These are phyloP conservation scores for Clonostachys chloroleuca DNA, from an alignment of 2,329 filamentous ascomycete genomes.

Conservation along the genomic window DNA sequence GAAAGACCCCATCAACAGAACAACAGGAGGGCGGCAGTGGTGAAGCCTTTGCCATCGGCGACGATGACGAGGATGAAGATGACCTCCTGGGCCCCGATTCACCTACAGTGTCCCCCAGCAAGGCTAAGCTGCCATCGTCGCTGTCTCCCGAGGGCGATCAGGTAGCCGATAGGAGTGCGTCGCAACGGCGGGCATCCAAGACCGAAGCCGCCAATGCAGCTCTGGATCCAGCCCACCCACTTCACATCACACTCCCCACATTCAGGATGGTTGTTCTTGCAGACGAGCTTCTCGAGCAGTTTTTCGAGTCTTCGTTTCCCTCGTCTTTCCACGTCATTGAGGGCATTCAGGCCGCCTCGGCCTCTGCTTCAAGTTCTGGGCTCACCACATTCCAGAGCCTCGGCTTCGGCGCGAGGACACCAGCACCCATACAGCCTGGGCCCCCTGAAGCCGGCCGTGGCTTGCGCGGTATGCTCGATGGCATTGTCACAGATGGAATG, in stretches of 20 bases:
- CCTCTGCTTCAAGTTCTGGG: constrained; percentile 43
- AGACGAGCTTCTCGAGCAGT: constrained; percentile 91
- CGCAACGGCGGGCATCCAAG: constrained; percentile 43
- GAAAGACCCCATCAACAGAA: constrained; percentile 13
- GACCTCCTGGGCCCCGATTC: constrained; percentile 59
- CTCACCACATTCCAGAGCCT: constrained; percentile 83
- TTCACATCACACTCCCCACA: constrained; percentile 93
- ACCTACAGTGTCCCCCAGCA: constrained; percentile 32
- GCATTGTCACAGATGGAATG: constrained; percentile 97
- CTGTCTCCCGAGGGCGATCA: constrained; percentile 27
- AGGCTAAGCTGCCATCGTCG: constrained; percentile 34
- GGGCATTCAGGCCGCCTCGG: constrained; percentile 30
- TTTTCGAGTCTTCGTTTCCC: constrained; percentile 95
- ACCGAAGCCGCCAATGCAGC: constrained; percentile 82
- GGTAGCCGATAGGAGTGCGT: constrained; percentile 8
- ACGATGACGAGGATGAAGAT: constrained; percentile 51
- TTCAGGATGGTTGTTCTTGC: constrained; percentile 98
- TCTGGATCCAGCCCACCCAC: constrained; percentile 85
- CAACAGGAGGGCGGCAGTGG: constrained; percentile 11
- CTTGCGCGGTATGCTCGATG: constrained; percentile 88
- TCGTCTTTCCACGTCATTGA: constrained; percentile 87
- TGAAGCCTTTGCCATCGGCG: constrained; percentile 69
- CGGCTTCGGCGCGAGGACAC: constrained; percentile 43
- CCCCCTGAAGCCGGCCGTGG: constrained; percentile 58
- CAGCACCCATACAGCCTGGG: constrained; percentile 32